Base-by-base conservation (phyloP, 225 moss, liverwort and hornwort genomes). In the Marchantia paleacea region DNA sequence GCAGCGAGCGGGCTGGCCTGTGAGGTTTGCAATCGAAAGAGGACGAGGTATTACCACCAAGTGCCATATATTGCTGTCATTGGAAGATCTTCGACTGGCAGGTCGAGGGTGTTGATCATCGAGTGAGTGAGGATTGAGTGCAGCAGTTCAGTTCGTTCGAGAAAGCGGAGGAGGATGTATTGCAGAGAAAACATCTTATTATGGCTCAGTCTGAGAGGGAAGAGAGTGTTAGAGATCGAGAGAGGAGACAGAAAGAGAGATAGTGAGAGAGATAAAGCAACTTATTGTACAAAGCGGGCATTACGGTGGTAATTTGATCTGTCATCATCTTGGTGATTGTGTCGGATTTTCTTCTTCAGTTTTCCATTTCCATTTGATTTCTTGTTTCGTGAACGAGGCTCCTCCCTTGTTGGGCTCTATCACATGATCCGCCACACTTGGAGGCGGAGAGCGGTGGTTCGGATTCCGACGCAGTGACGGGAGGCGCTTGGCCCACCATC, bases 241-340 rank as follows among this genome's bases (percentile, higher is more conserved):
- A 14, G 72, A 50, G 47, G 39, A 47, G 28, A 24, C 1, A 14
- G 28, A 30, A 9, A 30, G 69, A 30, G 51, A 51, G 50, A 15
- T 8, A 71, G 12, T 0, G 39, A 2, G 39, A 39, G 39, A 39
- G 39, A 5, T 39, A 39, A 39, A 39, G 39, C 39, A 66, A 28
- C 66, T 16, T 66, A n/a, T 16, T 66, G 66, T 66, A 66, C 66
- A 66, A 66, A 66, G 66, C 66, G 7, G n/a, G 39, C 39, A 39
- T 39, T 24, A 10, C 22, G 24, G 19, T 28, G 26, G 24, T 10
- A 39, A 39, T 39, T 5, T 39, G 39, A 39, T 39, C 64, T 66
- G 11, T 66, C 24, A 66, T 66, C 66, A 24, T 28, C n/a, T 66
- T 66, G 66, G 66, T 66, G 66, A 66, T n/a, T 66, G 66, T 24